Evolutionary conservation across 2,329 filamentous ascomycete genomes (phyloP), one percentile per base, ranked within the genome.

Genomic region (Decorospora gaudefroyi): DNA sequence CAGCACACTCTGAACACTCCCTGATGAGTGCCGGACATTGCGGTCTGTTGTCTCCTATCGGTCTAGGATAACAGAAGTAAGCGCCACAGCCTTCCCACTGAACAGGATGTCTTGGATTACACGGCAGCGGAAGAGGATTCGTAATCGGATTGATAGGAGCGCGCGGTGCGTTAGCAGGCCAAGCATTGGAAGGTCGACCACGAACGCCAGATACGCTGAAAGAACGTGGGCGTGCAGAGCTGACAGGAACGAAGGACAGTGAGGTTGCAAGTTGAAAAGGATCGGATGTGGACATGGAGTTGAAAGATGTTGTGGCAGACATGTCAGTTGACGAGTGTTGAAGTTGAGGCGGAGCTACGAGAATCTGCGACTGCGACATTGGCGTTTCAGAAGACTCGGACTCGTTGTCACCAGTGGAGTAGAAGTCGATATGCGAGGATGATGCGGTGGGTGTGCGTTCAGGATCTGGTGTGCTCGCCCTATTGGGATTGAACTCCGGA

Each of bases 11-110:
- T 8, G 57, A 55, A 52, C 71, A 74, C 36, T 73, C 70, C 35
- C 66, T 71, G 8, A 73, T 41, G 1, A 59, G 46, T 3, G 62
- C 68, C 3, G 59, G 67, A 40, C 71, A 73, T 29, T 67, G 61
- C 18, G 62, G 62, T 45, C 71, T 55, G 21, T 61, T 61, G 36
- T 74, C 71, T 16, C 71, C 71, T 9, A 71, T 62, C 3, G 69
- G 67, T 17, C 70, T 51, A 8, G 65, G 60, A 41, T 63, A 65
- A 46, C 71, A 74, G 42, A 72, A 74, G 49, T 72, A 73, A 2
- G 68, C 64, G 2, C 71, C 71, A 40, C 71, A 74, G 11, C 71
- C 71, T 53, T 72, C 62, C 71, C 71, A 74, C 36, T 73, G 71
- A 3, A 74, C 71, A 8, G 71, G 71, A 53, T 74, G 71, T 3